Conservation (phyloP, 805 yeast genomes). For the Sungouiozyma intestinalis region DNA sequence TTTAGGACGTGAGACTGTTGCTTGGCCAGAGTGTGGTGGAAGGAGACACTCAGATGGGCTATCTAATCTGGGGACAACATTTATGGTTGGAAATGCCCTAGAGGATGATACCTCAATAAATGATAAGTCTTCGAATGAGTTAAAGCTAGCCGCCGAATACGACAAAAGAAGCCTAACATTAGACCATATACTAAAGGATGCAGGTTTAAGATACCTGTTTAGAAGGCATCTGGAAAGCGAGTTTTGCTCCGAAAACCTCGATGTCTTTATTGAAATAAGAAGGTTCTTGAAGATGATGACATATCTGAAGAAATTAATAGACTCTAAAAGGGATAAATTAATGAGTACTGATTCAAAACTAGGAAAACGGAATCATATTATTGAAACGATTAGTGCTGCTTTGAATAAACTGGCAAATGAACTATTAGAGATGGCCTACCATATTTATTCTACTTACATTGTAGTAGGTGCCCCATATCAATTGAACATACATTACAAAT, state of each 20-base stretch:
- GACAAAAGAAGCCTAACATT: conserved; percentile 7
- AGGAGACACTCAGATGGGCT: not conserved
- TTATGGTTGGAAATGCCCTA: not conserved
- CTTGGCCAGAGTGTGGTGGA: conserved; percentile 11
- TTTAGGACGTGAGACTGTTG: conserved; percentile 32
- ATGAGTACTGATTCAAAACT: conserved; percentile 3
- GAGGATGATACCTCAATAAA: not conserved
- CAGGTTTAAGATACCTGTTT: conserved; percentile 64
- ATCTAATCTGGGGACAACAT: not conserved
- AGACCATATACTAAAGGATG: conserved; percentile 49
- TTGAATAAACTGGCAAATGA: conserved; percentile 38
- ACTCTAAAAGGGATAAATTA: conserved; percentile 13
- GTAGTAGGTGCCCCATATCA: conserved; percentile 58
- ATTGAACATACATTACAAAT: conserved; percentile 52
- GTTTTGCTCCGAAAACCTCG: conserved; percentile 66
- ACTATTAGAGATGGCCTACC: conserved; percentile 51
- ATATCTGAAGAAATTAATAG: conserved; percentile 33
- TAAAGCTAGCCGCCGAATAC: not conserved
- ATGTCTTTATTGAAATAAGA: conserved; percentile 52
- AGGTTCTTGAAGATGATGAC: conserved; percentile 40
- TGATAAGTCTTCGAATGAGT: not conserved
- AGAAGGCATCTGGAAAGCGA: conserved; percentile 53
- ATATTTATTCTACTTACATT: conserved; percentile 55
- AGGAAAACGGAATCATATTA: conserved; percentile 15
- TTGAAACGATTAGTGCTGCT: conserved; percentile 29